These are phyloP conservation scores for Gynostemma pentaphyllum DNA, from an alignment of 306 rosid genomes.

Conservation along the genomic window DNA sequence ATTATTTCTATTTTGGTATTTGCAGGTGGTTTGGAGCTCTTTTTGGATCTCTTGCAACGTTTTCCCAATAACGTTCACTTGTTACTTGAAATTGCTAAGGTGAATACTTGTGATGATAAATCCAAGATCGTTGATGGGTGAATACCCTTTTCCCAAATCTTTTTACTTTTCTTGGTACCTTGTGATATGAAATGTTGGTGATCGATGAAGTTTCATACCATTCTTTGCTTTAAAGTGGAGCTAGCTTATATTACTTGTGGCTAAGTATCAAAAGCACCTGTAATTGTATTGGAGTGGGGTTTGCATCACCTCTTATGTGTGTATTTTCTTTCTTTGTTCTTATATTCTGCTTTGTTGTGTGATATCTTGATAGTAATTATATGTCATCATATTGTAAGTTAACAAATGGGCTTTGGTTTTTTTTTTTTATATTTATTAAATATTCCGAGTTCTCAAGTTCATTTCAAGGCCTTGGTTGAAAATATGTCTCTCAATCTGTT, in stretches of 20 bases:
- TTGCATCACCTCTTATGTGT: background rate
- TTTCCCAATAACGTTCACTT: constrained; percentile 84
- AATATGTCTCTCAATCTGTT: background rate
- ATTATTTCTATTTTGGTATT: constrained; percentile 13
- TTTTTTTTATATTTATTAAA: background rate
- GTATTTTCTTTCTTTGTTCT: background rate
- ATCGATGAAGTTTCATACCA: background rate
- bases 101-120: constrained; percentile 25
- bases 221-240: constrained; percentile 2
- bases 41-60: constrained; percentile 80
- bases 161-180: background rate
- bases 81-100: constrained; percentile 95
- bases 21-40: constrained; percentile 92
- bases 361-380: background rate
- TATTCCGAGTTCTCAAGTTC: background rate
- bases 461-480: background rate
- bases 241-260: constrained; percentile 4
- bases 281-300: background rate
- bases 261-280: background rate
- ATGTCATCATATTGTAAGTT: background rate
- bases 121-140: constrained; percentile 9
- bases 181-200: background rate
- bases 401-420: background rate
- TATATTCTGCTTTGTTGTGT: background rate
- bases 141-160: background rate